Evolutionary conservation across 352 stramenopile species (phyloP), one percentile per base, ranked within the genome.

Genomic region (Phytophthora capsici): DNA sequence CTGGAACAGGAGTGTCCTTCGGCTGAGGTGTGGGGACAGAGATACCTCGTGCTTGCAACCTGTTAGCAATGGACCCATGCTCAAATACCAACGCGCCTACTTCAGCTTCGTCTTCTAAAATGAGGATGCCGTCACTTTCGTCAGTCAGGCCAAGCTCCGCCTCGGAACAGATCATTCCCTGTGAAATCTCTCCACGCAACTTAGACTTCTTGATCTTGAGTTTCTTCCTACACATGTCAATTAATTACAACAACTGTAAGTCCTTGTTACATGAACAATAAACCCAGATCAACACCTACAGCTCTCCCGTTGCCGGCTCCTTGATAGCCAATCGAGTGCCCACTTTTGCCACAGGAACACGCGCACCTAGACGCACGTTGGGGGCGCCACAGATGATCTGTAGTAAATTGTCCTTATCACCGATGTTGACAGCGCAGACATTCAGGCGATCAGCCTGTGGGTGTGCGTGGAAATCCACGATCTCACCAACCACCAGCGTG

Each of bases 131-230:
- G 52, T 89, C 80, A 64, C 82, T 91, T 32, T 77, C 36, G 48
- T 88, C 77, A 4, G 69, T 66, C 22, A 93, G 66, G 1, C 82
- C 82, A 8, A 93, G 73, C 63, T 93, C 84, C 5, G 74, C 82
- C 63, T 93, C 84, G 1, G 84, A 93, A 71, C 84, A 93, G 66
- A 93, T 93, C 82, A 93, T 93, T 28, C 84, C 84, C 44, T 90
- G 80, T 25, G 84, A 93, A 10, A 91, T 43, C 50, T 93, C 82
- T 59, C 84, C 84, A 30, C 84, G 84, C 25, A 93, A 67, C 66
- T 93, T 93, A 28, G 80, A 90, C 71, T 91, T 94, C 40, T 94
- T 91, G 71, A 94, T 94, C 71, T 91, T 94, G 19, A 94, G 66
- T 48, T 89, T 80, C 55, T 89, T 91, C 22, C 80, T 91, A 1